These are phyloP conservation scores for Knufia fluminis DNA, from an alignment of 2,329 filamentous ascomycete species.

Conservation along the genomic window DNA sequence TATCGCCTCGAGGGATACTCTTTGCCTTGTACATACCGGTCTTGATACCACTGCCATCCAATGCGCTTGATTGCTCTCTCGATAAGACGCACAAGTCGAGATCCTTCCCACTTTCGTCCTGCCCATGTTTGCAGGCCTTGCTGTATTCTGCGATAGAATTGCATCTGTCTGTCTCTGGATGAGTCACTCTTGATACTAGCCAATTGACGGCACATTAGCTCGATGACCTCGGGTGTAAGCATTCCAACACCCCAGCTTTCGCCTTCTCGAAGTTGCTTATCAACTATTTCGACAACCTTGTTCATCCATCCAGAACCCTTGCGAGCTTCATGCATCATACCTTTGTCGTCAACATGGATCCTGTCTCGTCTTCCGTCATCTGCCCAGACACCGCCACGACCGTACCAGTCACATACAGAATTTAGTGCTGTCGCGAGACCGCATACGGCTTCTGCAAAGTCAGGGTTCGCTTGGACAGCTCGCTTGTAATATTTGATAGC, in stretches of 20 bases:
- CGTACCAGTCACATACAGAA: slow-evolving; percentile 90
- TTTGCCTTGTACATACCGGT: slow-evolving; percentile 58
- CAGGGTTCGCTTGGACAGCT: slow-evolving; percentile 82
- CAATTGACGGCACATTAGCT: slow-evolving; percentile 43
- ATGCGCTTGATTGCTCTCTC: slow-evolving; percentile 73
- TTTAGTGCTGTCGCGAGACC: slow-evolving; percentile 90
- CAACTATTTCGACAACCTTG: slow-evolving; percentile 81
- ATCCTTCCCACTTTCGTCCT: slow-evolving; percentile 76
- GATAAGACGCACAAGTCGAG: slow-evolving; percentile 69
- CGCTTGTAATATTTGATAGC: slow-evolving; percentile 87
- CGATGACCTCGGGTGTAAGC: slow-evolving; percentile 46
- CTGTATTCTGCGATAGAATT: slow-evolving; percentile 20
- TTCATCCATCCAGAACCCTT: slow-evolving; percentile 72
- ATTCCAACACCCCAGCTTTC: slow-evolving; percentile 73
- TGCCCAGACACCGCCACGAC: slow-evolving; percentile 75
- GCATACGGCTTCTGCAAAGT: slow-evolving; percentile 95
- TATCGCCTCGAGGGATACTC: slow-evolving; percentile 54
- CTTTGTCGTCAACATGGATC: slow-evolving; percentile 84
- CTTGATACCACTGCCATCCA: slow-evolving; percentile 79
- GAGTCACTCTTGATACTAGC: slow-evolving; percentile 28
- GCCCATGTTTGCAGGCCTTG: slow-evolving; percentile 51
- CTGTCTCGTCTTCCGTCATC: slow-evolving; percentile 66
- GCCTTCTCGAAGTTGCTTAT: slow-evolving; percentile 76
- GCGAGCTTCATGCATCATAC: slow-evolving; percentile 67
- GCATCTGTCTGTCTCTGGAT: slow-evolving; percentile 18